Evolutionary conservation across 306 rosid species (phyloP).

Genomic region (Cucurbita ficifolia): DNA sequence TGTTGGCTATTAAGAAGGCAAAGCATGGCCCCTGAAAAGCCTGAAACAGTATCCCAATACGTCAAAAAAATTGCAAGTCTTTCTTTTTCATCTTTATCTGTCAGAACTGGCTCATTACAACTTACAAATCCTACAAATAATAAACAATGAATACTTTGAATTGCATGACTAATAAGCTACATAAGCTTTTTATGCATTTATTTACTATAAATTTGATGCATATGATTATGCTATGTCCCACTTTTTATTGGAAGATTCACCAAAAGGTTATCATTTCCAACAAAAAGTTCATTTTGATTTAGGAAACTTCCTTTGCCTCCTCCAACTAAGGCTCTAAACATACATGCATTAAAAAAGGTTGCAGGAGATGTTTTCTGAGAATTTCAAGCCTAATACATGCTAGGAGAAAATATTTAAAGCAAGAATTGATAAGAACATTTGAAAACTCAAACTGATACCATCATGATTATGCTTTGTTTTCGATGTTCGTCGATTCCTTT

Average conservation of each 20-base stretch:
- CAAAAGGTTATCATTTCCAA: not conserved
- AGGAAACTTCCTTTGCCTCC: not conserved
- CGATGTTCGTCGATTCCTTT: not conserved
- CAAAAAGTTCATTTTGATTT: not conserved
- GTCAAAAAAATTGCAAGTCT: not conserved
- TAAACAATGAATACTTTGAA: not conserved
- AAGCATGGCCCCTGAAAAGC: not conserved
- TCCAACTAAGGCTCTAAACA: not conserved
- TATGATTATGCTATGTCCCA: not conserved
- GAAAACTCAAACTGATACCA: not conserved
- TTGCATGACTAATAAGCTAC: not conserved
- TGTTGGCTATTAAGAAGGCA: not conserved
- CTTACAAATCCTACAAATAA: not conserved
- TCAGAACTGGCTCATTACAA: not conserved
- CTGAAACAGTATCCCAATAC: not conserved
- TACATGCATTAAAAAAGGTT: not conserved
- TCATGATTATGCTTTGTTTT: not conserved
- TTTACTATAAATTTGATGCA: not conserved
- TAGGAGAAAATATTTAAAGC: not conserved
- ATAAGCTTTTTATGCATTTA: not conserved
- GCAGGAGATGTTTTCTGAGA: not conserved
- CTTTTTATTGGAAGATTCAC: slow-evolving; percentile 1
- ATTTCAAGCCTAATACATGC: not conserved
- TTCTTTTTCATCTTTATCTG: not conserved
- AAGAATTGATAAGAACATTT: not conserved